A percentile compares a stretch with the other conserved stretches of the same genome.
Conservation (phyloP, 345 rosid genomes). For the Camelina hispida region DNA sequence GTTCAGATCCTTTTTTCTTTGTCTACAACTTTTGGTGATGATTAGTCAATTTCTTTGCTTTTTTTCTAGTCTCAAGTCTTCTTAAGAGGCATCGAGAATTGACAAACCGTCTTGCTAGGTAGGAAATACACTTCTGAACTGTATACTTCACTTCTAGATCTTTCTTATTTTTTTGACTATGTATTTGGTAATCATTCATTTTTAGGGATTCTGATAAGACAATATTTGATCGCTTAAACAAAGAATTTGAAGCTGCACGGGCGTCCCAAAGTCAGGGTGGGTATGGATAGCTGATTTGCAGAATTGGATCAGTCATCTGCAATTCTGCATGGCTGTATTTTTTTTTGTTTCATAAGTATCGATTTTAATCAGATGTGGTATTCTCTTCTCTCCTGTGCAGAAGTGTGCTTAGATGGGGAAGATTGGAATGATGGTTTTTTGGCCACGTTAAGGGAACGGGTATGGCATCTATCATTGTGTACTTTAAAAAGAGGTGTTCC, state of each 20-base stretch:
- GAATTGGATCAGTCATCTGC: background rate
- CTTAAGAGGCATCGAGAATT: conserved; percentile 83
- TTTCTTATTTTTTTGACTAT: conserved; percentile 8
- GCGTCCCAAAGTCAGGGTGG: conserved; percentile 84
- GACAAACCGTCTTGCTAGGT: conserved; percentile 86
- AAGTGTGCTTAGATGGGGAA: conserved; percentile 76
- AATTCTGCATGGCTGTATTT: conserved; percentile 2
- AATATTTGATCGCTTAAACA: conserved; percentile 80
- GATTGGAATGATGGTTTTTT: conserved; percentile 94
- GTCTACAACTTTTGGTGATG: background rate
- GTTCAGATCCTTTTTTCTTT: conserved; percentile 3
- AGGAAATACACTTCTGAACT: conserved; percentile 7
- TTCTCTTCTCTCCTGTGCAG: conserved; percentile 50
- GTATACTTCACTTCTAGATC: background rate
- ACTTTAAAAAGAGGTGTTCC: conserved; percentile 17
- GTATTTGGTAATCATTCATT: conserved; percentile 10
- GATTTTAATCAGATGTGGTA: conserved; percentile 8
- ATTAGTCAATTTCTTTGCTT: conserved; percentile 28
- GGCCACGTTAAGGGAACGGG: conserved; percentile 95
- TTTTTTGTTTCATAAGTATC: conserved; percentile 9
- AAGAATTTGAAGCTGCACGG: conserved; percentile 87
- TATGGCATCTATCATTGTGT: conserved; percentile 43
- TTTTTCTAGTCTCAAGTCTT: conserved; percentile 70
- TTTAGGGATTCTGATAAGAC: conserved; percentile 90
- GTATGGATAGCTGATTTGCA: conserved; percentile 24